Percentiles rank a stretch among this genome's conserved stretches.
These are phyloP conservation scores for Penicillium palitans DNA, from an alignment of 2,329 filamentous ascomycete species.

Conservation along the genomic window DNA sequence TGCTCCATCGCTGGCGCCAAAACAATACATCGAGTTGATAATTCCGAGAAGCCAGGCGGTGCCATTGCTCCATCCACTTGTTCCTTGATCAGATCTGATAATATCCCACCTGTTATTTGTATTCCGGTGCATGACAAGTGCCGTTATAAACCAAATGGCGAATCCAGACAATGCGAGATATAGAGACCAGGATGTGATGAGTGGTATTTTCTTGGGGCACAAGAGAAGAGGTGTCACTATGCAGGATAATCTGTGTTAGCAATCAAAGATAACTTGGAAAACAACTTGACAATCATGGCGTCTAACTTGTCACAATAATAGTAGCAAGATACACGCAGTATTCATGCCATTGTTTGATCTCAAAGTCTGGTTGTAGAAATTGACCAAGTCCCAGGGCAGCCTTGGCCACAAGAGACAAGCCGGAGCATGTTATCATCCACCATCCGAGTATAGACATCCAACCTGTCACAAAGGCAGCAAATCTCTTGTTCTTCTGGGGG, in stretches of 20 bases:
- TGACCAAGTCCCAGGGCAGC: conserved; percentile 19
- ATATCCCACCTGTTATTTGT: neutral
- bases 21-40: conserved; percentile 16
- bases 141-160: neutral
- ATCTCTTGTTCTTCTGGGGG: conserved; percentile 21
- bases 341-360: conserved; percentile 17
- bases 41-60: conserved; percentile 20
- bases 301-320: conserved; percentile 2
- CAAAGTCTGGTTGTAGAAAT: conserved; percentile 16
- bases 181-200: neutral
- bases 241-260: conserved; percentile 9
- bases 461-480: conserved; percentile 29
- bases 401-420: conserved; percentile 16
- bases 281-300: neutral
- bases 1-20: conserved; percentile 14
- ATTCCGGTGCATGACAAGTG: neutral
- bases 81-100: neutral
- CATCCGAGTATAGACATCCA: conserved; percentile 29
- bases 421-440: conserved; percentile 25
- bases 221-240: conserved; percentile 22
- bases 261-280: neutral
- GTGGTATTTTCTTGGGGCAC: conserved; percentile 13
- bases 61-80: conserved; percentile 12
- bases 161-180: neutral
- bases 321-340: conserved; percentile 19